Evolutionary conservation across 352 stramenopile genomes (phyloP).

Genomic region (Phytophthora hybrid): DNA sequence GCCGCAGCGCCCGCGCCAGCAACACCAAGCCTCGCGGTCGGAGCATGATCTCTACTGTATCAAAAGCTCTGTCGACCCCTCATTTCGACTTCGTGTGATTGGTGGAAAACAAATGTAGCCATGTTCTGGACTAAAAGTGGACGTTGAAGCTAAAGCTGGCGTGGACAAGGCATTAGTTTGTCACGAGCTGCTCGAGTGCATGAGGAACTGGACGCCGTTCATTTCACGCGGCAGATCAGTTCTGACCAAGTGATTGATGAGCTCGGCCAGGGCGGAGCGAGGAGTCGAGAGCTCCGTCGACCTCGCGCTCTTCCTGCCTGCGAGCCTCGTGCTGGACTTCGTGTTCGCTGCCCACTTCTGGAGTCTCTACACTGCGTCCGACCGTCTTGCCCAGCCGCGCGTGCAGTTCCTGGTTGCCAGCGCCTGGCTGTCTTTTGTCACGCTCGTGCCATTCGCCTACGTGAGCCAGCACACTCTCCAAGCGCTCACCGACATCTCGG

Average conservation of each 20-base stretch:
- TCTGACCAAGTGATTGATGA: background rate
- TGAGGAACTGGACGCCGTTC: too few species aligned
- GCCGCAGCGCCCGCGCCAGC: slow-evolving; percentile 29
- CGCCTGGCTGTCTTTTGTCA: slow-evolving; percentile 18
- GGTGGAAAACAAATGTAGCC: slow-evolving; percentile 15
- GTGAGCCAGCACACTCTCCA: slow-evolving; percentile 10
- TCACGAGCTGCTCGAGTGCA: too few species aligned
- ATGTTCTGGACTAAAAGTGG: background rate
- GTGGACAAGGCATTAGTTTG: background rate
- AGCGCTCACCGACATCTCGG: slow-evolving; percentile 29
- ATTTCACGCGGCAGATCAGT: background rate
- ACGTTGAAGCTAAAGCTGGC: background rate
- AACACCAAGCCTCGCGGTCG: slow-evolving; percentile 27
- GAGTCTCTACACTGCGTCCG: slow-evolving; percentile 21
- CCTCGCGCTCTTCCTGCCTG: slow-evolving; percentile 22
- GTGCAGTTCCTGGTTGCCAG: slow-evolving; percentile 13
- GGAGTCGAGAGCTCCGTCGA: background rate
- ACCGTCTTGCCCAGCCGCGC: slow-evolving; percentile 5
- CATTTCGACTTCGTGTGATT: slow-evolving; percentile 11
- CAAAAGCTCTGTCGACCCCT: slow-evolving; percentile 7
- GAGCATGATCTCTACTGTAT: slow-evolving; percentile 20
- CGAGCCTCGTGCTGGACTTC: slow-evolving; percentile 31
- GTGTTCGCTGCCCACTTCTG: slow-evolving; percentile 24
- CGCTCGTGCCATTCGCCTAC: slow-evolving; percentile 25
- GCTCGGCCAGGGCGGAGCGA: background rate